Evolutionary conservation across 768 basidiomycete species (phyloP).

Genomic region (Podaxis sp.): DNA sequence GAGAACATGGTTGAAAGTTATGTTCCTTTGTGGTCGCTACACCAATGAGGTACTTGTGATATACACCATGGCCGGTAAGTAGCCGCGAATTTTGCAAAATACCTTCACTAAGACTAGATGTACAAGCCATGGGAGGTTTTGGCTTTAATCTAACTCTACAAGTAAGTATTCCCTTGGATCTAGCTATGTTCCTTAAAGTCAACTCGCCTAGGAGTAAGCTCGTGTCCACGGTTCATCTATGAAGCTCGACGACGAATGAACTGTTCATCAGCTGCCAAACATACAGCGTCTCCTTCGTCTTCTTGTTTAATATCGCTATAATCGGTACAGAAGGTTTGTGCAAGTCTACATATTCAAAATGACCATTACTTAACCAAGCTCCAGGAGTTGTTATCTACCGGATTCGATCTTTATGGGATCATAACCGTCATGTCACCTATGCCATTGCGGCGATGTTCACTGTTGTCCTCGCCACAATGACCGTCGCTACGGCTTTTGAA

Average conservation of each 20-base stretch:
- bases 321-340: constrained; percentile 5
- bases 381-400: constrained; percentile 7
- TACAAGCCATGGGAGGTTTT: background rate
- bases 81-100: background rate
- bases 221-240: no score
- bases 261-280: background rate
- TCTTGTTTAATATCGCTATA: background rate
- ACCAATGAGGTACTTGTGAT: background rate
- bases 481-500: background rate
- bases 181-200: background rate
- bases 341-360: no score
- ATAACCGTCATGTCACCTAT: background rate
- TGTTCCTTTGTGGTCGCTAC: constrained; percentile 5
- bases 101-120: background rate
- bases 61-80: background rate
- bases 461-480: background rate
- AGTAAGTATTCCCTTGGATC: background rate
- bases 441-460: background rate
- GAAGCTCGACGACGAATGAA: background rate
- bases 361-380: background rate
- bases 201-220: background rate
- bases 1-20: background rate
- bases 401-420: background rate
- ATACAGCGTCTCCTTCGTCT: background rate
- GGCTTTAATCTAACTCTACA: background rate